Base-by-base conservation (phyloP, 2,329 filamentous ascomycete species). In the Exophiala mesophila region DNA sequence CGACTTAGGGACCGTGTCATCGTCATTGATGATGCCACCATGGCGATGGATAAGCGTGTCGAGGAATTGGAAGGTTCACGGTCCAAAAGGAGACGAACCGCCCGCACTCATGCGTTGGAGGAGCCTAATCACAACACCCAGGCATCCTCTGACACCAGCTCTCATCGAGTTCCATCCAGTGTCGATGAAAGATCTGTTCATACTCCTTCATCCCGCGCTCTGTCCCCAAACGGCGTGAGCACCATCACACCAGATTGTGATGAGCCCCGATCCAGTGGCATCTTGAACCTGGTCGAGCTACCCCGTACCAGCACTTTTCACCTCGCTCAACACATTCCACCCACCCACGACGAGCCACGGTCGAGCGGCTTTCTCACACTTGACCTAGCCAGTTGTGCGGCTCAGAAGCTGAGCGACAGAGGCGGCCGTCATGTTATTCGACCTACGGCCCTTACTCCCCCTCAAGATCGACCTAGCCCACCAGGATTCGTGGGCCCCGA, bases 21-120 rank as follows among this genome's bases (percentile, higher is more conserved):
- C 9, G 49, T 47, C 12, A 43, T 60, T 32, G 58, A 60, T 38
- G 56, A 60, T 44, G 54, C 49, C 23, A 53, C 46, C 18, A 56
- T 50, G 28, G 36, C 38, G 6, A 30, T 52, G 13, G 48, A 52
- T 32, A 48, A 51, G 23, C 43, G 49, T 8, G 36, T 59, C 17
- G 48, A 54, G 12, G 51, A 59, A 37, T 36, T 57, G 10, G 56
- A 58, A 35, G 37, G 42, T 24, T 29, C 34, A 10, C 39, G 37
- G 9, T 36, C 39, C 33, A 53, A 53, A 38, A 51, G 47, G 20
- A 36, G 53, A 44, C 46, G 51, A 28, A 36, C 50, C 33, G 44
- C 37, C 39, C 32, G 36, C 15, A 39, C 29, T 28, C 37, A 41
- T 23, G 40, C 36, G 13, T 37, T 23, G 23, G 46, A 48, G 19